These are phyloP conservation scores for Scleromitrula shiraiana DNA, from an alignment of 2,329 filamentous ascomycete species.

Conservation along the genomic window DNA sequence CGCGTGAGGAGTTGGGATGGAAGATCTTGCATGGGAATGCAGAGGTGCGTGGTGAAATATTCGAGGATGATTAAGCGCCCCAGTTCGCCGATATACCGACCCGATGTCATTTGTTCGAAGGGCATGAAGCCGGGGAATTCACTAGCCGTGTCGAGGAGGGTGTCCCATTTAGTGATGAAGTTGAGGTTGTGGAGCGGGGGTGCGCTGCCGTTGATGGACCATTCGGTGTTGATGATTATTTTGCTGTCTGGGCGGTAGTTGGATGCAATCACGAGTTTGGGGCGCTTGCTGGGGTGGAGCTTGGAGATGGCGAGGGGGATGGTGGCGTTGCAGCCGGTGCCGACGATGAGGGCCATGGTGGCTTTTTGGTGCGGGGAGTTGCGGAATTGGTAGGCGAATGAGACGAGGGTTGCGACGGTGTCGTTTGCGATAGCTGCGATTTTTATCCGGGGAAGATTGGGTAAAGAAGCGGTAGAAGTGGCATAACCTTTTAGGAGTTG, in stretches of 20 bases:
- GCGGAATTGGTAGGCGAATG: constrained; percentile 64
- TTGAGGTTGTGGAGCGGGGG: constrained; percentile 53
- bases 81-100: constrained; percentile 84
- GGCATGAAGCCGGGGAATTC: constrained; percentile 80
- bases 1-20: constrained; percentile 16
- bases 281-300: constrained; percentile 57
- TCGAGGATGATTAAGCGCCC: constrained; percentile 71
- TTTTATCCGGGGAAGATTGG: constrained; percentile 53
- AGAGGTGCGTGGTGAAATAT: constrained; percentile 58
- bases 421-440: constrained; percentile 77
- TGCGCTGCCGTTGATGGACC: constrained; percentile 72
- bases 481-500: constrained; percentile 52
- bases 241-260: constrained; percentile 44
- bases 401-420: constrained; percentile 70
- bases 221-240: constrained; percentile 76
- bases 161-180: constrained; percentile 66
- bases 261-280: constrained; percentile 38
- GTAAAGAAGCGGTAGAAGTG: constrained; percentile 31
- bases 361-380: constrained; percentile 54
- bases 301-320: constrained; percentile 58
- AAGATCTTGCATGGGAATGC: constrained; percentile 13
- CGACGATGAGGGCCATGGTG: constrained; percentile 73
- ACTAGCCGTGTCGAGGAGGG: constrained; percentile 55
- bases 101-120: constrained; percentile 96
- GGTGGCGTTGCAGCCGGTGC: constrained; percentile 75